Percentiles rank a stretch among this genome's conserved stretches.
Evolutionary conservation across 1,284 basidiomycete genomes (phyloP).

Genomic region (Veloboletus limbatus): DNA sequence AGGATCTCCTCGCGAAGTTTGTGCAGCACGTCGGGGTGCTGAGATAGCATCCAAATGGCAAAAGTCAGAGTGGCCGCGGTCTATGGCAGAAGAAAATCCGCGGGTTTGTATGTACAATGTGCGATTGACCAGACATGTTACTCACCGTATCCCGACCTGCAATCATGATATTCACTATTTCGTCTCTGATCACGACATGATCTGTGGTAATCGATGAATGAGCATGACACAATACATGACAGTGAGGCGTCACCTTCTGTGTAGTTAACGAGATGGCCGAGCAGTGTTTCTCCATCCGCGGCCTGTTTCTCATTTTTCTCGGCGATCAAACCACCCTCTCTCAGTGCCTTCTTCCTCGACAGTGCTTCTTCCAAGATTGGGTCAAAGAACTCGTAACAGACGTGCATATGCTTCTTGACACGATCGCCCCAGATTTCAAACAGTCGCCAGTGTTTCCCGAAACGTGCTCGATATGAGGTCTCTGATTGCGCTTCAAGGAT

Average conservation of each 20-base stretch:
- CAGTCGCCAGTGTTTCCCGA: conserved; percentile 32
- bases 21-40: conserved; percentile 44
- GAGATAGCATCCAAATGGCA: conserved; percentile 52
- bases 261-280: conserved; percentile 32
- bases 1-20: conserved; percentile 58
- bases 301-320: conserved; percentile 16
- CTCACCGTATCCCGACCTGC: conserved; percentile 51
- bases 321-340: conserved; percentile 13
- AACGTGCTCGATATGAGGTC: conserved; percentile 18
- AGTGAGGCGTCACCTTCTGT: conserved; percentile 23
- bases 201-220: conserved; percentile 14
- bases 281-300: conserved; percentile 29
- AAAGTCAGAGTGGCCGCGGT: conserved; percentile 55
- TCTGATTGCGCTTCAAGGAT: conserved; percentile 32
- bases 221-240: no score
- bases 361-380: conserved; percentile 36
- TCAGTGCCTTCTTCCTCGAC: conserved; percentile 22
- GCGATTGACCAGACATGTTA: neutral
- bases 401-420: conserved; percentile 30
- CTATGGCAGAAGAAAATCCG: conserved; percentile 26
- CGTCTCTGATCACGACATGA: conserved; percentile 42
- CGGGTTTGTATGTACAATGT: neutral
- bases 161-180: conserved; percentile 50
- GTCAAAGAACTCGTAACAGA: conserved; percentile 36
- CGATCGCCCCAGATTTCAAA: conserved; percentile 35